Evolutionary conservation across 192 early-diverging fungal species (phyloP).

Genomic region (Coemansia sp.): DNA sequence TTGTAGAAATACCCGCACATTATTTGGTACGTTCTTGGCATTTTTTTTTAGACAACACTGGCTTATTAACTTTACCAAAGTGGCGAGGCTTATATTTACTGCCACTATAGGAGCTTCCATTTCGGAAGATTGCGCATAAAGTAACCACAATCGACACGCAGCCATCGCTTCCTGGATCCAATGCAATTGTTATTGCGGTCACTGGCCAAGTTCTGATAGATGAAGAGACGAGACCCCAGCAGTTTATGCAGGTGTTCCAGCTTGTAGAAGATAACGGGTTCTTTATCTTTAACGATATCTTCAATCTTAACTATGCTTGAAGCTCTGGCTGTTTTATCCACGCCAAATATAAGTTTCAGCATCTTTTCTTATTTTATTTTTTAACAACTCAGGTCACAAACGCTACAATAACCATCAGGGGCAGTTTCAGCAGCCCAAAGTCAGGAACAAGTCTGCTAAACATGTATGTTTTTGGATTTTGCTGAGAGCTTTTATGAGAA

Average conservation of each 20-base stretch:
- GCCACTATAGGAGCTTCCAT: conserved; percentile 61
- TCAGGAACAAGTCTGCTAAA: too few species aligned
- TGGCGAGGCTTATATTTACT: too few species aligned
- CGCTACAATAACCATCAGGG: too few species aligned
- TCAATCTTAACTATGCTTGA: conserved; percentile 74
- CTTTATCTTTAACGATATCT: conserved; percentile 87
- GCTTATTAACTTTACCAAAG: too few species aligned
- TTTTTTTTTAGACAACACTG: too few species aligned
- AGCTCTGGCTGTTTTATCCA: too few species aligned
- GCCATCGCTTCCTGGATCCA: conserved; percentile 60
- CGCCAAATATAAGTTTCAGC: neutral
- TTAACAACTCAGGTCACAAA: too few species aligned
- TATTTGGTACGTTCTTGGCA: too few species aligned
- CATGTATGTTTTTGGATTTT: too few species aligned
- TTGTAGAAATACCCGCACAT: too few species aligned
- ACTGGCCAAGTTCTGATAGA: conserved; percentile 89
- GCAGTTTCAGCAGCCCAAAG: too few species aligned
- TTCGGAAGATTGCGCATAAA: conserved; percentile 70
- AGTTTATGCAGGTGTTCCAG: conserved; percentile 86
- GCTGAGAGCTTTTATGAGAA: too few species aligned
- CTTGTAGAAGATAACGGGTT: conserved; percentile 72
- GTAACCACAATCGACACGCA: conserved; percentile 82
- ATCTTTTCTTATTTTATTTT: neutral
- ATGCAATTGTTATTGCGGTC: conserved; percentile 74
- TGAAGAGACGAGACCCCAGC: conserved; percentile 75